A percentile compares a stretch with the other conserved stretches of the same genome.
Evolutionary conservation across 208 protist species (phyloP).

Genomic region (Angomonas deanei): DNA sequence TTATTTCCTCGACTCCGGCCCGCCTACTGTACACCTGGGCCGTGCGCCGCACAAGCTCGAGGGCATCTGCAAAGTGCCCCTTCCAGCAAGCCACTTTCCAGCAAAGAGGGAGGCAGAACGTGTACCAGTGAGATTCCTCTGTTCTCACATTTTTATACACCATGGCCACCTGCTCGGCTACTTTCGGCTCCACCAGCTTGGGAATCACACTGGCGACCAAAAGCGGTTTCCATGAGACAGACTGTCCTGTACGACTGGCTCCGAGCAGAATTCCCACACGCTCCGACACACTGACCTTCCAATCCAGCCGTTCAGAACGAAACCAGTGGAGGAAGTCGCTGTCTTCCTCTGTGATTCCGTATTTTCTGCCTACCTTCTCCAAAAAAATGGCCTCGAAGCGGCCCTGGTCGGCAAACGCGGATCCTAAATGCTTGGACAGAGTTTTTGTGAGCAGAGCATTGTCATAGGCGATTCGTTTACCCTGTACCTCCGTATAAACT

Average conservation of each 20-base stretch:
- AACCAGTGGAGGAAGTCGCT: conserved; percentile 43
- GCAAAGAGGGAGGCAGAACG: conserved; percentile 63
- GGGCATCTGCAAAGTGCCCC: conserved; percentile 34
- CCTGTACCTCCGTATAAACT: conserved; percentile 79
- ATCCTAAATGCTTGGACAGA: conserved; percentile 52
- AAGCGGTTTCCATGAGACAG: conserved; percentile 46
- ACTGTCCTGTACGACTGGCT: conserved; percentile 18
- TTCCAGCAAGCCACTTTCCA: conserved; percentile 72
- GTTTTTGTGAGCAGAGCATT: conserved; percentile 28
- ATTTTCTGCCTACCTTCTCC: conserved; percentile 57
- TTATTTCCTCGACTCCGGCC: conserved; percentile 22
- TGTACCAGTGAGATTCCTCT: conserved; percentile 55
- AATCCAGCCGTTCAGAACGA: conserved; percentile 24
- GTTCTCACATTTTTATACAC: conserved; percentile 41
- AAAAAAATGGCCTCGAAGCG: conserved; percentile 50
- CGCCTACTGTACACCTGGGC: conserved; percentile 25
- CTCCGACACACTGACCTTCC: conserved; percentile 40
- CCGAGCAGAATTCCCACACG: conserved; percentile 62
- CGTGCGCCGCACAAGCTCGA: conserved; percentile 35
- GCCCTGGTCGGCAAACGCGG: conserved; percentile 27
- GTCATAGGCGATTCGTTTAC: conserved; percentile 76
- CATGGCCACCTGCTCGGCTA: conserved; percentile 30
- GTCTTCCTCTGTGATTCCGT: conserved; percentile 69
- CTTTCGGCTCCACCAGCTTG: conserved; percentile 34
- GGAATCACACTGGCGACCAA: conserved; percentile 54